Base-by-base conservation (phyloP, 2,329 filamentous ascomycete genomes). In the Chaetomium sp. region DNA sequence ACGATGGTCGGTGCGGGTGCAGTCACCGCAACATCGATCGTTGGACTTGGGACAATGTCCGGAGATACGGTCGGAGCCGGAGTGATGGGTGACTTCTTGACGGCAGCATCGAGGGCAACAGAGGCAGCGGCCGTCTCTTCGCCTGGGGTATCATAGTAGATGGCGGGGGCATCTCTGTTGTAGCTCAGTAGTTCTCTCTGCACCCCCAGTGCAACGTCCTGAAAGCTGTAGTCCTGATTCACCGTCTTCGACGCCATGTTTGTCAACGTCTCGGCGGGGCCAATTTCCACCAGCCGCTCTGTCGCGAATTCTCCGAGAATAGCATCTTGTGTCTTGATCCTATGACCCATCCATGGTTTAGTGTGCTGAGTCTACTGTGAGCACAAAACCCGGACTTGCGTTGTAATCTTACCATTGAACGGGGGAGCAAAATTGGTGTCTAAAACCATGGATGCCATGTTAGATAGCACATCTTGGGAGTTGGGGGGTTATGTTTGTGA, bases 301-400 rank as follows among this genome's bases (percentile, higher is more conserved):
- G 66, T 66, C 12, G 63, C 56, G 32, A 59, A 53, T 4, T 66
- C 59, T 19, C 44, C 54, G 14, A 69, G 62, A 9, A 74, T 54
- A 12, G 66, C 54, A 53, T 73, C 64, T 58, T 74, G 72, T 1
- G 72, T 73, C 38, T 72, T 67, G 51, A 73, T 72, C 71, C 70
- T 66, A 40, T 40, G 38, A 10, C n/a, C 14, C 47, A 32, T n/a
- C 32, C 10, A 46, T 46, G 44, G 44, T 19, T 46, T 34, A 35
- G 44, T 10, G 9, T 34, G 32, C 3, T 27, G 19, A 27, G 19
- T 27, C 19, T 27, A 27, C 11, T n/a, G 44, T 35, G 19, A 6
- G n/a, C 33, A 32, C 42, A 44, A 27, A 42, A 14, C 40, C 37
- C n/a, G 47, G 36, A 40, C 10, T 36, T 44, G 42, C n/a, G 40